Evolutionary conservation across 140 eudicot species (phyloP).

Genomic region (Senecio squalidus): DNA sequence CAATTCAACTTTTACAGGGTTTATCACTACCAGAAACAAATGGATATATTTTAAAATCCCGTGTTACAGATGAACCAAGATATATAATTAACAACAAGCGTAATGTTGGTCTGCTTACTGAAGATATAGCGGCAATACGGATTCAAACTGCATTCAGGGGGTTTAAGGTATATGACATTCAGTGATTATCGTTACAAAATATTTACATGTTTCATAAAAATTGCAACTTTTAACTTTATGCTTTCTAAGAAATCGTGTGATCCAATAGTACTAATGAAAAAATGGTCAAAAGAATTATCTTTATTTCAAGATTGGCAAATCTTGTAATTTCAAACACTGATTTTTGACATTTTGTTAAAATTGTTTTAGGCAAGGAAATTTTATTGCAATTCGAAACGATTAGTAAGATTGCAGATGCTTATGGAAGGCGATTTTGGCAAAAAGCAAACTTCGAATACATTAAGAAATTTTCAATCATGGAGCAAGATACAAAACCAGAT

Average conservation of each 20-base stretch:
- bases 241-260: neutral
- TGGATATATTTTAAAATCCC: slow-evolving; percentile 17
- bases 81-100: slow-evolving; percentile 14
- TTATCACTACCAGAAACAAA: neutral
- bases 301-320: neutral
- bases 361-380: slow-evolving; percentile 54
- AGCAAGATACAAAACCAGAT: slow-evolving; percentile 64
- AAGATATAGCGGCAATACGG: slow-evolving; percentile 66
- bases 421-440: slow-evolving; percentile 43
- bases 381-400: slow-evolving; percentile 38
- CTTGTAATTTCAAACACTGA: neutral
- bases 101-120: slow-evolving; percentile 21
- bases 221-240: neutral
- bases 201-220: neutral
- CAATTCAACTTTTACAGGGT: slow-evolving; percentile 1
- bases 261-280: too few species aligned
- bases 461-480: slow-evolving; percentile 83
- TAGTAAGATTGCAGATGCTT: slow-evolving; percentile 45
- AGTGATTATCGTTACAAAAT: neutral
- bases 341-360: neutral
- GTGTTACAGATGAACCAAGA: slow-evolving; percentile 18
- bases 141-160: slow-evolving; percentile 86
- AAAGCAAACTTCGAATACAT: slow-evolving; percentile 59
- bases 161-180: slow-evolving; percentile 39
- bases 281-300: neutral